phyloP scores from a whole-genome alignment of 2,329 filamentous ascomycete genomes.

The Polytolypa hystricis region DNA sequence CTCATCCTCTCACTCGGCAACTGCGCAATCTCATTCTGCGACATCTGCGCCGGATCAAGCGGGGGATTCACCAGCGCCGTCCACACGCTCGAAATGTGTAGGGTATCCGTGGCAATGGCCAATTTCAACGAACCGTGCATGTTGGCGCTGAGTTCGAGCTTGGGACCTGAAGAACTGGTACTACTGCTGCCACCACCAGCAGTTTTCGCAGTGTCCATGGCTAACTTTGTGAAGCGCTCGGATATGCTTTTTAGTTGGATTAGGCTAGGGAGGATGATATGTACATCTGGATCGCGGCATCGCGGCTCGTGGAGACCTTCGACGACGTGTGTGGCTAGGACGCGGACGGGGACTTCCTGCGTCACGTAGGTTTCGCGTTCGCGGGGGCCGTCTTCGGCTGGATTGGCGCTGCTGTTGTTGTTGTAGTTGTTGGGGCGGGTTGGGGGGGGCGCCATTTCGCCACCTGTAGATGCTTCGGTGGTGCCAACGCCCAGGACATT shows the following conservation, averaged over 20 bases:
- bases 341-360: conserved; percentile 90
- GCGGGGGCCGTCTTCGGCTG: conserved; percentile 43
- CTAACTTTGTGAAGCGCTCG: conserved; percentile 87
- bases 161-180: conserved; percentile 41
- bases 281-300: conserved; percentile 82
- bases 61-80: conserved; percentile 75
- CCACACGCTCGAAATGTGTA: conserved; percentile 81
- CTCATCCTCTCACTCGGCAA: conserved; percentile 75
- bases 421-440: conserved; percentile 19
- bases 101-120: conserved; percentile 68
- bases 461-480: conserved; percentile 28
- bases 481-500: conserved; percentile 48
- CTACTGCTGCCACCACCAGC: conserved; percentile 20
- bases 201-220: conserved; percentile 31
- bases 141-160: conserved; percentile 80
- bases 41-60: conserved; percentile 66
- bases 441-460: conserved; percentile 20
- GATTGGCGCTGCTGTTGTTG: conserved; percentile 31
- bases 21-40: conserved; percentile 53
- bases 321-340: conserved; percentile 73
- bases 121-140: conserved; percentile 83
- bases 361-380: conserved; percentile 87
- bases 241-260: conserved; percentile 87
- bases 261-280: conserved; percentile 80
- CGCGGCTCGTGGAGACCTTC: conserved; percentile 87